phyloP scores from a whole-genome alignment of 2,329 filamentous ascomycete genomes.

The Cadophora luteo-olivacea region DNA sequence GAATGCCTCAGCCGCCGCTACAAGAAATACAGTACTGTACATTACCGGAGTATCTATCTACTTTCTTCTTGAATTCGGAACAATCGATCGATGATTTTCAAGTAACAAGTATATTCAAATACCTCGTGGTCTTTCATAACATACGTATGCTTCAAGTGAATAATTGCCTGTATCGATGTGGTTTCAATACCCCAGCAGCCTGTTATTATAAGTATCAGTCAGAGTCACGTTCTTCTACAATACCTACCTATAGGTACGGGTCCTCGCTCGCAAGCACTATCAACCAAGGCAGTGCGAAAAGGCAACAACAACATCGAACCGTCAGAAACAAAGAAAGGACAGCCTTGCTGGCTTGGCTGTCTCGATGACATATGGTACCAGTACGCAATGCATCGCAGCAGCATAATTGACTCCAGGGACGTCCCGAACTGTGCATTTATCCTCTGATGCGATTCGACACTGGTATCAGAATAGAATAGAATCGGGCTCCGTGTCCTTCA shows the following conservation, averaged over 20 bases:
- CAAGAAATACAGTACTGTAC: neutral
- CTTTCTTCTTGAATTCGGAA: neutral
- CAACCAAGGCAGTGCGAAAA: neutral
- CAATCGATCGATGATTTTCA: neutral
- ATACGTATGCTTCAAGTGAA: neutral
- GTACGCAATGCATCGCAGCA: neutral
- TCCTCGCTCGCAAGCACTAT: neutral
- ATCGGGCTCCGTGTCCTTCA: neutral
- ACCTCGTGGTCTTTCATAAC: neutral
- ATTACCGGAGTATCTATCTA: neutral
- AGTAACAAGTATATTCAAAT: neutral
- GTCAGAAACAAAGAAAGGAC: neutral
- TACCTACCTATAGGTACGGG: too few relatives aligned
- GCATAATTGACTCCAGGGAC: neutral
- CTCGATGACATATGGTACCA: constrained; percentile 6
- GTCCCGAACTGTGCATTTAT: constrained; percentile 20
- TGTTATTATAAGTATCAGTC: neutral
- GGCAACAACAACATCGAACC: neutral
- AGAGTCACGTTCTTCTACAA: constrained; percentile 23
- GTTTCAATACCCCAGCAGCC: constrained; percentile 2
- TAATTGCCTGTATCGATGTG: neutral
- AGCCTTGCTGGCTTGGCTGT: constrained; percentile 2
- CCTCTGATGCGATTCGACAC: constrained; percentile 20
- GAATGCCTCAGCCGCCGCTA: neutral
- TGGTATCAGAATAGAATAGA: constrained; percentile 18